Base-by-base conservation (phyloP, 208 protist species). In the Crithidia mellificae region DNA sequence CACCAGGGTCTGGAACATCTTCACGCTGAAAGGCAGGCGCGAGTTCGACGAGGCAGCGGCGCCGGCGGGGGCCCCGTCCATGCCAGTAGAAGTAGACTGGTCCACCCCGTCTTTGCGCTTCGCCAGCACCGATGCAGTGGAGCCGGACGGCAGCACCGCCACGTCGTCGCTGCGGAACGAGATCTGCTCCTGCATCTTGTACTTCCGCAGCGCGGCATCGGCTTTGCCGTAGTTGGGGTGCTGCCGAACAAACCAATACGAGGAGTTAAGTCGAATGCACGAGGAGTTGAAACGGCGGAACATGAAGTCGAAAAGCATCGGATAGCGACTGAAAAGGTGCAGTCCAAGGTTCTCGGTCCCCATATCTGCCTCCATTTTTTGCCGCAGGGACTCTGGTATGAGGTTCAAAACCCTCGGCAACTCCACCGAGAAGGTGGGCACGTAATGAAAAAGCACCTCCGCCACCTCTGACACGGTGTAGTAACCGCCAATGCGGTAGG, bases 371-470 rank as follows among this genome's bases (percentile, higher is more conserved):
- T 93, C 74, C 11, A 93, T 66, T 6, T 22, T 34, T 36, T 72
- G 58, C 9, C 77, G 9, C 0, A 93, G 41, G n/a, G 82, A 59
- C 1, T 78, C 74, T 6, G 88, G 80, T 25, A 94, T 39, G 1
- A 53, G 47, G 8, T 65, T 52, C 17, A 91, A 58, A 12, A 93
- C 74, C 44, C 85, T 67, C 0, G 85, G 77, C 9, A 64, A 67
- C 39, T 96, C 88, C 12, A 96, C 88, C 51, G 78, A 86, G 72
- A 87, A 96, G 11, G 87, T 93, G 0, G 91, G 91, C 0, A 83
- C 80, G 15, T 88, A 74, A 19, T 70, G 72, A 25, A 96, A 75
- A 65, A 96, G 81, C 4, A 76, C 88, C 27, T 91, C 74, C 9
- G 88, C 88, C 6, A 96, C 74, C 55, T 96, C 86, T 11, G 85